Evolutionary conservation across 441 rosid species (phyloP).

Genomic region (Erysimum cheiri): DNA sequence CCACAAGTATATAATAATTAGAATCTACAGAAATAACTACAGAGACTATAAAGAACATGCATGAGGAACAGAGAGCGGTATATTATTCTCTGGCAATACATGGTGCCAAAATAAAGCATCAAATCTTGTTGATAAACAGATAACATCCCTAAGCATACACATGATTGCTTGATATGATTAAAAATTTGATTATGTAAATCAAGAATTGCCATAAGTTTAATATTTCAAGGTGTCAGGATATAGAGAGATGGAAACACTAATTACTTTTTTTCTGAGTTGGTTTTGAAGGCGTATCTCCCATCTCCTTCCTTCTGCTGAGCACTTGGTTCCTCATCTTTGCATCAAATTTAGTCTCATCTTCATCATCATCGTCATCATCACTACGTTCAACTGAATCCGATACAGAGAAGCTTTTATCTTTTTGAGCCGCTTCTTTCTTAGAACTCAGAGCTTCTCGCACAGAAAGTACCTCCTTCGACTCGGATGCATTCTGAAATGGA

Average conservation of each 20-base stretch:
- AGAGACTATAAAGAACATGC: slow-evolving; percentile 26
- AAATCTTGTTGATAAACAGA: slow-evolving; percentile 2
- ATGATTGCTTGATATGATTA: background rate
- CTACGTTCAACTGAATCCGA: slow-evolving; percentile 47
- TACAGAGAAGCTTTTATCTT: slow-evolving; percentile 52
- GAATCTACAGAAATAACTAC: slow-evolving; percentile 34
- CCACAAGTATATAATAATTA: slow-evolving; percentile 23
- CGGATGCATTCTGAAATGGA: slow-evolving; percentile 60
- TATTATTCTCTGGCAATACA: slow-evolving; percentile 12
- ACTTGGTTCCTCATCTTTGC: slow-evolving; percentile 82
- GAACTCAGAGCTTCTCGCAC: slow-evolving; percentile 78
- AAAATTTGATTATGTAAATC: slow-evolving; percentile 1
- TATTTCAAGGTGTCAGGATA: slow-evolving; percentile 5
- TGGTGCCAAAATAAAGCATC: slow-evolving; percentile 21
- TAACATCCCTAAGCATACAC: slow-evolving; percentile 21
- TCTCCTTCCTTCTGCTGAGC: slow-evolving; percentile 67
- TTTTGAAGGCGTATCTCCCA: slow-evolving; percentile 63
- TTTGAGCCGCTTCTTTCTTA: slow-evolving; percentile 59
- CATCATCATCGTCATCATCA: slow-evolving; percentile 51
- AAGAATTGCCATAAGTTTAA: slow-evolving; percentile 8
- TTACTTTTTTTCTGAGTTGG: slow-evolving; percentile 64
- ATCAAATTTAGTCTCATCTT: slow-evolving; percentile 80
- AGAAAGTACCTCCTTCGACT: slow-evolving; percentile 65
- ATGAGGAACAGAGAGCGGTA: slow-evolving; percentile 19
- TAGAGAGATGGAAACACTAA: slow-evolving; percentile 22